phyloP scores from a whole-genome alignment of 352 stramenopile genomes.

The Pythium pectinolyticum region DNA sequence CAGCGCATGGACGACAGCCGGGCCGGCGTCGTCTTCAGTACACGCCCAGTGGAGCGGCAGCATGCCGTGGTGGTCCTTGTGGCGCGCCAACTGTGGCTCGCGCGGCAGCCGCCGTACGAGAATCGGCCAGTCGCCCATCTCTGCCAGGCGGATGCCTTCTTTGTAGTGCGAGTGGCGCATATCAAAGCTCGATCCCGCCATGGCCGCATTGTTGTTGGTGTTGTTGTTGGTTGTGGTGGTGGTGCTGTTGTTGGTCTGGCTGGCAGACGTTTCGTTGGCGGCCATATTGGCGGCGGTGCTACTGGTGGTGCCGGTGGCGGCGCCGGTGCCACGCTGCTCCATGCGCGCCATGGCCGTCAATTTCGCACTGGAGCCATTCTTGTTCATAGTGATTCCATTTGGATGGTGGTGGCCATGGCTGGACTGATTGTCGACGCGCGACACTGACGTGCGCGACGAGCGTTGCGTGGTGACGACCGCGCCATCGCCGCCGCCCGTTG shows the following conservation, averaged over 20 bases:
- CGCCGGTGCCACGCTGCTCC: constrained; percentile 20
- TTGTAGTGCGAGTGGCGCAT: constrained; percentile 60
- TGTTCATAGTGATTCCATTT: background rate
- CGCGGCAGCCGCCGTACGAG: constrained; percentile 57
- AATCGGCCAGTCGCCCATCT: constrained; percentile 78
- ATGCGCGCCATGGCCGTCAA: constrained; percentile 27
- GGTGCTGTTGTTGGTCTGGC: background rate
- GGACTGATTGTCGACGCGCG: constrained; percentile 13
- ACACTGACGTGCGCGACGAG: constrained; percentile 11
- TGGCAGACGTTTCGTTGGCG: background rate
- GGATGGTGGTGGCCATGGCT: too few species aligned
- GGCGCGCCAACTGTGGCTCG: constrained; percentile 65
- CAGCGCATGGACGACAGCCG: constrained; percentile 56
- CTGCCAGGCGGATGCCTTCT: constrained; percentile 74
- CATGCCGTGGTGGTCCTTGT: constrained; percentile 86
- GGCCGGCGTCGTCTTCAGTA: constrained; percentile 73
- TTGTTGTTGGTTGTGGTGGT: constrained; percentile 4
- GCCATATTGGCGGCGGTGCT: background rate
- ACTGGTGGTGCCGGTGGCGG: background rate
- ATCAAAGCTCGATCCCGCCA: constrained; percentile 7
- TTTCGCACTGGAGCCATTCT: constrained; percentile 13
- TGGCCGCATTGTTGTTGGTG: constrained; percentile 7
- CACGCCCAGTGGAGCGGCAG: constrained; percentile 83
- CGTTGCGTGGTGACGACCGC: background rate
- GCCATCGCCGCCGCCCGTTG: constrained; percentile 1